These are phyloP conservation scores for Sphaceloma murrayae DNA, from an alignment of 2,329 filamentous ascomycete species.

Conservation along the genomic window DNA sequence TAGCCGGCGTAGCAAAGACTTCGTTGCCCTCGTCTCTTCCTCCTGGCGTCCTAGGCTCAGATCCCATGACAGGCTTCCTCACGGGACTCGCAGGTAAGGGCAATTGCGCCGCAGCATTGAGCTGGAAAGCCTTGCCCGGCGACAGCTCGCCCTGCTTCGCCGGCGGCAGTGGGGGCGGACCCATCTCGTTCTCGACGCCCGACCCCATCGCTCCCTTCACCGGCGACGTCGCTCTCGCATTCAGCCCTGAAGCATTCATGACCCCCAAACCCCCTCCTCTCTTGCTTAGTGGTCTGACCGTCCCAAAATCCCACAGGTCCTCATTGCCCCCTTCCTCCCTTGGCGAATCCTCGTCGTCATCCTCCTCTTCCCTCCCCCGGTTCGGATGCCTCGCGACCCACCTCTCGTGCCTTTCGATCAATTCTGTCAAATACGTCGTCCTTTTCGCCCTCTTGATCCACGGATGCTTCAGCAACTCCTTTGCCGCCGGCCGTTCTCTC, in stretches of 20 bases:
- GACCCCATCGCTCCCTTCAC: constrained; percentile 21
- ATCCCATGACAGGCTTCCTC: constrained; percentile 33
- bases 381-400: constrained; percentile 77
- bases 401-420: constrained; percentile 82
- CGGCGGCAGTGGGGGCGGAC: constrained; percentile 29
- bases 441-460: constrained; percentile 90
- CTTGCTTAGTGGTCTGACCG: constrained; percentile 70
- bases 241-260: constrained; percentile 74
- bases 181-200: constrained; percentile 19
- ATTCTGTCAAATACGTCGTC: constrained; percentile 89
- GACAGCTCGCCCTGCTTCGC: constrained; percentile 32
- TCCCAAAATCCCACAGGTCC: constrained; percentile 98
- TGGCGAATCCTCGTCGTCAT: constrained; percentile 43
- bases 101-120: constrained; percentile 31
- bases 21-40: constrained; percentile 25
- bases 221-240: constrained; percentile 51
- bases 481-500: constrained; percentile 75
- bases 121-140: constrained; percentile 22
- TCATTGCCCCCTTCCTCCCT: constrained; percentile 52
- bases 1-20: constrained; percentile 21
- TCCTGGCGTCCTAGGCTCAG: constrained; percentile 27
- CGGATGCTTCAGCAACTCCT: constrained; percentile 76
- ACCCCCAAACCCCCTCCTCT: constrained; percentile 55
- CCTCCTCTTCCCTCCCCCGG: constrained; percentile 54
- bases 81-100: constrained; percentile 40